These are phyloP conservation scores for Vitis amurensis DNA, from an alignment of 164 flowering plant genomes.

Conservation along the genomic window DNA sequence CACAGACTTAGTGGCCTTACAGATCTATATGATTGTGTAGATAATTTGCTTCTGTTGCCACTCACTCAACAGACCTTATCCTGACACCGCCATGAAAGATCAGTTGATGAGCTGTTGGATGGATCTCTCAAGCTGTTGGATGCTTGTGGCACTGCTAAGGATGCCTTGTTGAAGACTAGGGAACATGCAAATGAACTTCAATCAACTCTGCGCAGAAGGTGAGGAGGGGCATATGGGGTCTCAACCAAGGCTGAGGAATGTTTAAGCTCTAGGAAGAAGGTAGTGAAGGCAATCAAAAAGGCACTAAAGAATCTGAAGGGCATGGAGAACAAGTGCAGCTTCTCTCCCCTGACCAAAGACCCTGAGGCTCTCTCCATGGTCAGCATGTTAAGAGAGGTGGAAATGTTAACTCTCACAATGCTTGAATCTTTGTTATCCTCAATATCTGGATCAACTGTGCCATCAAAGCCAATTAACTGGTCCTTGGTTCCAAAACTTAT, in stretches of 20 bases:
- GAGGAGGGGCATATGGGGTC: slow-evolving; percentile 16
- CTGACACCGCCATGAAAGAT: too few relatives aligned
- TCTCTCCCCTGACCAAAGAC: not conserved
- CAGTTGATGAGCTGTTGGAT: too few relatives aligned
- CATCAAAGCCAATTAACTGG: slow-evolving; percentile 19
- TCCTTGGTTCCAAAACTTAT: slow-evolving; percentile 9
- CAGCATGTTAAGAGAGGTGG: slow-evolving; percentile 20
- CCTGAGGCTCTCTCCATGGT: not conserved
- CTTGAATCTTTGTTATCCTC: slow-evolving; percentile 23
- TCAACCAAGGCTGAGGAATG: slow-evolving; percentile 22
- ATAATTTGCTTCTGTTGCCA: too few relatives aligned
- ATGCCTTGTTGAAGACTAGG: slow-evolving; percentile 26
- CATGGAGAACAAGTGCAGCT: not conserved
- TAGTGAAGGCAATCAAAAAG: slow-evolving; percentile 22
- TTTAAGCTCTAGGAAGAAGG: slow-evolving; percentile 25
- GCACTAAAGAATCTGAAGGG: slow-evolving; percentile 20
- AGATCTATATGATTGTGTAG: too few relatives aligned
- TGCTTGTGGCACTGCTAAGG: slow-evolving; percentile 22
- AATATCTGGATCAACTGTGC: slow-evolving; percentile 1
- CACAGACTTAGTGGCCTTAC: too few relatives aligned
- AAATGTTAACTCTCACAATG: slow-evolving; percentile 17
- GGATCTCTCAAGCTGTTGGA: slow-evolving; percentile 41
- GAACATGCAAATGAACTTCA: slow-evolving; percentile 25
- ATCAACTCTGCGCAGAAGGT: slow-evolving; percentile 32
- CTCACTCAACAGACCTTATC: too few relatives aligned